These are phyloP conservation scores for Fusarium acutatum DNA, from an alignment of 2,329 filamentous ascomycete genomes.

Conservation along the genomic window DNA sequence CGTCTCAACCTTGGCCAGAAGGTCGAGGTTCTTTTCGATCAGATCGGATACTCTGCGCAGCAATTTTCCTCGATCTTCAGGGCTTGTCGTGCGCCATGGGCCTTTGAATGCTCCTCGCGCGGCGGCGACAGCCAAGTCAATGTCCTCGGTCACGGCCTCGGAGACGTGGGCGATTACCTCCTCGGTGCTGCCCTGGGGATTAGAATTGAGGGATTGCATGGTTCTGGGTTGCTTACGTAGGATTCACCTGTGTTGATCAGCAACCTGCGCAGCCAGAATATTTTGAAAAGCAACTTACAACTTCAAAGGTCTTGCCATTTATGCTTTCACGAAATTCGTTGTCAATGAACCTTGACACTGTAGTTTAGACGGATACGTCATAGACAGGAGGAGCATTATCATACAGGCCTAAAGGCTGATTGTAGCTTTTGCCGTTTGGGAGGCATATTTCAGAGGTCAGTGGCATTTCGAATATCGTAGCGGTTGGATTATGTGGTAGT, in stretches of 20 bases:
- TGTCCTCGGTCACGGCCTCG: rapidly evolving
- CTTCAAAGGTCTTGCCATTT: not conserved
- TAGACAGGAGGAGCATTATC: not conserved
- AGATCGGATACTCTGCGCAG: not conserved
- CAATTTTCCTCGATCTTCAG: not conserved
- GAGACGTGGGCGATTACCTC: not conserved
- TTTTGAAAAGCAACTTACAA: not conserved
- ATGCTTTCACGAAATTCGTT: not conserved
- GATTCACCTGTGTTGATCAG: not conserved
- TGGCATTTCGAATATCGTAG: rapidly evolving
- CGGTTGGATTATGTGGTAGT: rapidly evolving
- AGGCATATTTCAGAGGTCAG: not conserved
- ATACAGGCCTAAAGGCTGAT: not conserved
- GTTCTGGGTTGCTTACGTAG: not conserved
- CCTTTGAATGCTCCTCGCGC: not conserved
- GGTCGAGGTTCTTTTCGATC: not conserved
- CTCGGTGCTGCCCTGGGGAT: not conserved
- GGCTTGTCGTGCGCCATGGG: not conserved
- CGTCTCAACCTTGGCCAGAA: not conserved
- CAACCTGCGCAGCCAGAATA: rapidly evolving
- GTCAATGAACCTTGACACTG: not conserved
- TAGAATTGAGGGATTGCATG: rapidly evolving
- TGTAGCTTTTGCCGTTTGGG: not conserved
- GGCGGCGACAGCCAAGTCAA: not conserved
- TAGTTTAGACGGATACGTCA: not conserved